These are phyloP conservation scores for Neonothopanus nambi DNA, from an alignment of 1,284 basidiomycete genomes.

Conservation along the genomic window DNA sequence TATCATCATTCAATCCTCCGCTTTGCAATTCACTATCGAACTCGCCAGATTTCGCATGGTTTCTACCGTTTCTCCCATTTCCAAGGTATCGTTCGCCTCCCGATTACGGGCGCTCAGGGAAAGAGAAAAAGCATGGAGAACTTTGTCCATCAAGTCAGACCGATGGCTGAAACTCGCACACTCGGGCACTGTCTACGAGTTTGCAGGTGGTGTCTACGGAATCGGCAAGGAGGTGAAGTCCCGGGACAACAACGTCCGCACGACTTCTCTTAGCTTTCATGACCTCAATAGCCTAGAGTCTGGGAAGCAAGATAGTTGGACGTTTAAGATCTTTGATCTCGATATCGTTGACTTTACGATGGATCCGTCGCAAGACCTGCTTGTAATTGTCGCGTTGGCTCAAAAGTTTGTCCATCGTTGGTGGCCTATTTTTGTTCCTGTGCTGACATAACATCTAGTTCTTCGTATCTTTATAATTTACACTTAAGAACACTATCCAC, in stretches of 20 bases:
- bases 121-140: conserved; percentile 45
- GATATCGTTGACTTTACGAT: conserved; percentile 53
- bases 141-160: conserved; percentile 37
- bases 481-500: conserved; percentile 50
- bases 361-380: conserved; percentile 52
- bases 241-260: conserved; percentile 25
- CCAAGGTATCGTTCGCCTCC: conserved; percentile 35
- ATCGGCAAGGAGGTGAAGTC: conserved; percentile 43
- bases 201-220: conserved; percentile 48
- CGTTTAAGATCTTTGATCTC: conserved; percentile 37
- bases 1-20: conserved; percentile 40
- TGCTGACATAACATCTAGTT: conserved; percentile 27
- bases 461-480: conserved; percentile 42
- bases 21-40: conserved; percentile 47
- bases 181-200: conserved; percentile 51
- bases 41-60: conserved; percentile 44
- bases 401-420: conserved; percentile 35
- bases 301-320: conserved; percentile 35
- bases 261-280: conserved; percentile 44
- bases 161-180: conserved; percentile 39
- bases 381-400: conserved; percentile 45
- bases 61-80: conserved; percentile 30
- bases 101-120: conserved; percentile 41
- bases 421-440: conserved; percentile 2
- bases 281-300: conserved; percentile 29